phyloP scores from a whole-genome alignment of 208 protist genomes.

The Novymonas esmeraldas region DNA sequence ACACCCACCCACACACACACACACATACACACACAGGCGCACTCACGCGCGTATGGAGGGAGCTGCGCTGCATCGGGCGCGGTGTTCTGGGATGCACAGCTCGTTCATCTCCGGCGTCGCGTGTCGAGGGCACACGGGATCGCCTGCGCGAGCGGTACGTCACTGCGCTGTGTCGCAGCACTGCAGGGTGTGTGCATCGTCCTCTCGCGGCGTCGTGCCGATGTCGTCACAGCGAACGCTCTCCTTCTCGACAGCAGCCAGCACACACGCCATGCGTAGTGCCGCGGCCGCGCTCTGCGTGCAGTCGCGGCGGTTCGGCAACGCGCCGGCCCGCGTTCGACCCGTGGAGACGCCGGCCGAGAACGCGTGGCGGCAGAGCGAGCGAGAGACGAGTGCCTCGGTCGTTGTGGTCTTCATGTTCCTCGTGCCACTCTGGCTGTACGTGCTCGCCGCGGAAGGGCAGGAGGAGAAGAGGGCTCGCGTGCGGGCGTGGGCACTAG shows the following conservation, averaged over 20 bases:
- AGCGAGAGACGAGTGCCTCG: slow-evolving; percentile 53
- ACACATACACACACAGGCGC: too few relatives aligned
- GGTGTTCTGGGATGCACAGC: too few relatives aligned
- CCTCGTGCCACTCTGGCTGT: slow-evolving; percentile 54
- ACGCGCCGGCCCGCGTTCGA: slow-evolving; percentile 54
- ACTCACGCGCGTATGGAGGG: too few relatives aligned
- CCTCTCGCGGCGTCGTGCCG: neutral
- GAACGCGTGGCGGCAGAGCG: slow-evolving; percentile 44
- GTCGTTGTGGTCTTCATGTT: slow-evolving; percentile 61
- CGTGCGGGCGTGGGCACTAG: slow-evolving; percentile 37
- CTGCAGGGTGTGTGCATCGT: neutral
- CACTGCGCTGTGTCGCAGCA: neutral
- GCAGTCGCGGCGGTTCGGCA: slow-evolving; percentile 36
- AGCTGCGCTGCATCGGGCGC: too few relatives aligned
- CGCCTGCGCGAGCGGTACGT: too few relatives aligned
- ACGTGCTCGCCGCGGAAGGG: slow-evolving; percentile 42
- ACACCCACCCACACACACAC: too few relatives aligned
- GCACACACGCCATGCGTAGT: neutral
- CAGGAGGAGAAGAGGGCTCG: slow-evolving; percentile 37
- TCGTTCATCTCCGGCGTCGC: too few relatives aligned
- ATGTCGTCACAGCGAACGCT: too few relatives aligned
- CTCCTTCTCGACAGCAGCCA: neutral
- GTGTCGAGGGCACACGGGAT: too few relatives aligned
- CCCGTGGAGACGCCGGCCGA: slow-evolving; percentile 48
- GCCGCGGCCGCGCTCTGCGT: neutral